Base-by-base conservation (phyloP, 2,329 filamentous ascomycete genomes). In the Curvularia lunata region DNA sequence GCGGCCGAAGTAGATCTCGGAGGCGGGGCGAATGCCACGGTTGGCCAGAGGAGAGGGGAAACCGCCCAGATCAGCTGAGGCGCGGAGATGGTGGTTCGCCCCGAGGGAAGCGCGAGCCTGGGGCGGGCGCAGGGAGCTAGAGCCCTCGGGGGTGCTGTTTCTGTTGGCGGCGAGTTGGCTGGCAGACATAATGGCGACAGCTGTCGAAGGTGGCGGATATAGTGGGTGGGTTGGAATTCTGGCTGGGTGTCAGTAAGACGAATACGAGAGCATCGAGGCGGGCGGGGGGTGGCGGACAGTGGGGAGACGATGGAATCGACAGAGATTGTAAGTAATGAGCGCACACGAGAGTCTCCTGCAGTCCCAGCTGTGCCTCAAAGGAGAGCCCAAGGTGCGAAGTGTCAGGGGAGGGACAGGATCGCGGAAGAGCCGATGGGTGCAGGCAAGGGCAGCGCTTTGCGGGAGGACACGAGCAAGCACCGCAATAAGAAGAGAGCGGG, bases 141-240 rank as follows among this genome's bases (percentile, higher is more conserved):
- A 90, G 52, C 90, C 91, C 82, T 98, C 95, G 54, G 95, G 95
- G 45, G 94, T 98, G 84, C 93, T 98, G 81, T 98, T 98, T 72
- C 95, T 90, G 81, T 98, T 98, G 56, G 80, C 79, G 62, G 81
- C 78, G 56, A 81, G 79, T 68, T 83, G 80, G 68, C 72, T 77
- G 60, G 75, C 74, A 62, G 80, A 81, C 80, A 82, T 82, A 67
- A 56, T 73, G 73, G 57, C 49, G 51, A 58, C 21, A 19, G 45
- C 32, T n/a, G 25, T 38, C 21, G 27, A 38, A 9, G 9, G 51
- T 32, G 45, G 25, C 28, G 37, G 5, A 19, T 27, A 37, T 27
- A 37, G 52, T 43, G 47, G 27, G 34, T 37, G 47, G 54, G 21
- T 27, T 21, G 54, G 30, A 58, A 56, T 63, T 54, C 54, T 60